Percentiles rank a stretch among this genome's conserved stretches.
These are phyloP conservation scores for Neocallimastix lanati DNA, from an alignment of 192 early-diverging fungal genomes.

Conservation along the genomic window DNA sequence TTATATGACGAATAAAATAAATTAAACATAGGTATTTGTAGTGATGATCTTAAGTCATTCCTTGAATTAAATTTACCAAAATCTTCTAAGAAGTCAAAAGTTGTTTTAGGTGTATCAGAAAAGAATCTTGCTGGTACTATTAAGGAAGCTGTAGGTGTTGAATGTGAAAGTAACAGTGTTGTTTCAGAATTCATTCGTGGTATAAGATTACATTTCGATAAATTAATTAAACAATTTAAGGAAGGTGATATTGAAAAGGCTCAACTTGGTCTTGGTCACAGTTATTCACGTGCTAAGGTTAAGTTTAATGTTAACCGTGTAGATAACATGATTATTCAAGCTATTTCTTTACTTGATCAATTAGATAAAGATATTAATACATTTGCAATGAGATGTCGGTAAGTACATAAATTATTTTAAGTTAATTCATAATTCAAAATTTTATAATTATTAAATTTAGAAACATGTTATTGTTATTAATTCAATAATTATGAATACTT, in stretches of 20 bases:
- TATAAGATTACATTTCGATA: conserved; percentile 75
- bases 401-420: conserved; percentile 2
- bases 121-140: conserved; percentile 56
- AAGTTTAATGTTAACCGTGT: conserved; percentile 99
- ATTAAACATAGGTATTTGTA: conserved; percentile 50
- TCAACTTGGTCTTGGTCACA: conserved; percentile 94
- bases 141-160: conserved; percentile 10
- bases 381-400: conserved; percentile 83
- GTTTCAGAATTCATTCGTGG: conserved; percentile 85
- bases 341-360: conserved; percentile 88
- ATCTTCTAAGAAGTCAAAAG: conserved; percentile 51
- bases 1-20: too few species aligned
- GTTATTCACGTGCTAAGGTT: conserved; percentile 94
- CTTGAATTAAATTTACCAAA: conserved; percentile 86
- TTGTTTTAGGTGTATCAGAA: conserved; percentile 72
- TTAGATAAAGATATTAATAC: conserved; percentile 98
- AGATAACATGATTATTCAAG: conserved; percentile 99
- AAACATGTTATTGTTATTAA: too few species aligned
- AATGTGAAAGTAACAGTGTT: conserved; percentile 34
- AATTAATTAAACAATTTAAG: conserved; percentile 75
- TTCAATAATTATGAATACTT: not conserved
- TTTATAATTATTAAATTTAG: too few species aligned
- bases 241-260: conserved; percentile 79
- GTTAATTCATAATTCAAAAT: not conserved
- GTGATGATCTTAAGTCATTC: conserved; percentile 74